phyloP scores from a whole-genome alignment of 176 grass and related monocot genomes.

The Poa annua region DNA sequence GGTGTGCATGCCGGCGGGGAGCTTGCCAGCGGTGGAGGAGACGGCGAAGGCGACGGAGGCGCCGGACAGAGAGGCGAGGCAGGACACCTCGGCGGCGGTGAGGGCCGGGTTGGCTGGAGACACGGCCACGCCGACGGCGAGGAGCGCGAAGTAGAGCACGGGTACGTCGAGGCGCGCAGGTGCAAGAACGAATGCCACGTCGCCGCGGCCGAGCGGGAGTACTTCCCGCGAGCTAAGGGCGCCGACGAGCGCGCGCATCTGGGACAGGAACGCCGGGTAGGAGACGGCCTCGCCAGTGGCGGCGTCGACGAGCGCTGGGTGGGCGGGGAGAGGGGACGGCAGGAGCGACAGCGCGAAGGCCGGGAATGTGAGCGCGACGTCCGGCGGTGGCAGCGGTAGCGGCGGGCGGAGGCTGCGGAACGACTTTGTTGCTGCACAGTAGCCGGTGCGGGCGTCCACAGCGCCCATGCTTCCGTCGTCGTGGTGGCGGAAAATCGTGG shows the following conservation, averaged over 20 bases:
- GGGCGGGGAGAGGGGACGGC: slow-evolving; percentile 42
- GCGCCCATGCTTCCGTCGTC: not conserved
- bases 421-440: slow-evolving; percentile 44
- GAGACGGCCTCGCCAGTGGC: slow-evolving; percentile 47
- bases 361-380: slow-evolving; percentile 49
- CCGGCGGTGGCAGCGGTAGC: slow-evolving; percentile 44
- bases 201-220: slow-evolving; percentile 30
- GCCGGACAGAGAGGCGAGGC: slow-evolving; percentile 58
- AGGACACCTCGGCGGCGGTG: slow-evolving; percentile 55
- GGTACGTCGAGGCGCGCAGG: slow-evolving; percentile 57
- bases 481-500: too few species aligned
- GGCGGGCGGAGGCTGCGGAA: slow-evolving; percentile 65
- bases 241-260: slow-evolving; percentile 26
- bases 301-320: slow-evolving; percentile 59
- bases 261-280: slow-evolving; percentile 54
- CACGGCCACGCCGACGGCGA: slow-evolving; percentile 54
- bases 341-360: slow-evolving; percentile 61
- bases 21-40: slow-evolving; percentile 38
- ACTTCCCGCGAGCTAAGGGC: slow-evolving; percentile 25
- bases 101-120: slow-evolving; percentile 56
- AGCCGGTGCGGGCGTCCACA: slow-evolving; percentile 56
- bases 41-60: slow-evolving; percentile 62
- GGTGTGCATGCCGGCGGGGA: slow-evolving; percentile 47
- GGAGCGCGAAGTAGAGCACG: slow-evolving; percentile 71
- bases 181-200: slow-evolving; percentile 67